A percentile compares a stretch with the other conserved stretches of the same genome.
These are phyloP conservation scores for Penstemon barbatus DNA, from an alignment of 257 asterid genomes.

Conservation along the genomic window DNA sequence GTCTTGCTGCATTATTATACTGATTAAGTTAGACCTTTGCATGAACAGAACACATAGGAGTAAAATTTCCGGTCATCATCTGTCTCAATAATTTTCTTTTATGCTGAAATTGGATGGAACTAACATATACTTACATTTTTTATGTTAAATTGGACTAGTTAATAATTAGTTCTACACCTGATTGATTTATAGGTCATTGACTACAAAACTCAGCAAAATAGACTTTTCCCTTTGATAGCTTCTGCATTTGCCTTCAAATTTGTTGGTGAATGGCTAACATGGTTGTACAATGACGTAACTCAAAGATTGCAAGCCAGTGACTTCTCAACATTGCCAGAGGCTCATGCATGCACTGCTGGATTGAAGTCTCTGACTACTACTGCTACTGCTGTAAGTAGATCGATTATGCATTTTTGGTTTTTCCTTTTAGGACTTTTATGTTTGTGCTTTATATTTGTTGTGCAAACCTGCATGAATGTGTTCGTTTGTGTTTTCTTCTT, in stretches of 20 bases:
- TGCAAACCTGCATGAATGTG: conserved; percentile 14
- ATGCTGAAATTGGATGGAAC: conserved; percentile 4
- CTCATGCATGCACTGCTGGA: conserved; percentile 99
- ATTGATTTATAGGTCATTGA: conserved; percentile 68
- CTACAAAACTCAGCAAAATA: conserved; percentile 90
- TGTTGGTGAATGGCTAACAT: conserved; percentile 93
- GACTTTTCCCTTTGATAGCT: conserved; percentile 95
- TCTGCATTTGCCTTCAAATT: conserved; percentile 97
- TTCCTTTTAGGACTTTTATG: conserved; percentile 2
- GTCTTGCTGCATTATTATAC: background rate
- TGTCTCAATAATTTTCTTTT: too few species aligned
- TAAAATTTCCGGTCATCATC: too few species aligned
- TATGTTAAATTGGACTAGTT: background rate
- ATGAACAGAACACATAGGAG: too few species aligned
- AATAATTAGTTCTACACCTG: conserved; percentile 10
- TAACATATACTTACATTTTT: background rate
- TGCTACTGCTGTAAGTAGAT: conserved; percentile 81
- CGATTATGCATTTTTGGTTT: background rate
- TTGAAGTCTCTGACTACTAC: conserved; percentile 95
- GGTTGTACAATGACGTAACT: conserved; percentile 91
- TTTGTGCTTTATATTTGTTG: conserved; percentile 17
- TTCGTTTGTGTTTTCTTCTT: background rate
- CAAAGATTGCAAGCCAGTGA: conserved; percentile 77
- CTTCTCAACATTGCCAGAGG: conserved; percentile 94
- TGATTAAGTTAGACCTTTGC: too few species aligned